Evolutionary conservation across 345 rosid species (phyloP), one percentile per base, ranked within the genome.

Genomic region (Eucalyptus tenuipes): DNA sequence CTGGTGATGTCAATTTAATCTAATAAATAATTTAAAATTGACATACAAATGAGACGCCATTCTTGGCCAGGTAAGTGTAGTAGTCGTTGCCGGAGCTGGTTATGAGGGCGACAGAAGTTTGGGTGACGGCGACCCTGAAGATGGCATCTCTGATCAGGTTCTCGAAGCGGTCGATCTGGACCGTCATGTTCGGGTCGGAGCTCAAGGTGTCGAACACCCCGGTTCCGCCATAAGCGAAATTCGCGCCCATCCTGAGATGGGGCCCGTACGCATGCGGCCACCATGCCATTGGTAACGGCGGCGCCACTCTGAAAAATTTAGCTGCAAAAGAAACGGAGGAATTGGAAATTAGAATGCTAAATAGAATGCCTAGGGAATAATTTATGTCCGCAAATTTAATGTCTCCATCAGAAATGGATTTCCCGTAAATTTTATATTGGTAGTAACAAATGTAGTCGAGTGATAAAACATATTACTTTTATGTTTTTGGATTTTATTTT

Each of bases 221-320:
- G 6, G 92, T 91, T 2, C 93, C 94, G 29, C 94, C 93, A 33
- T 89, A 91, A 27, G 94, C 94, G 45, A 91, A 91, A 66, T 92
- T 92, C 88, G 91, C 90, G 49, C 94, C 92, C 49, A 47, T 8
- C 47, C 15, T 75, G 14, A 37, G 14, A 40, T 75, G 82, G 7
- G 8, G 8, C 47, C 15, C 45, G 47, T 18, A 2, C 15, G 27
- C 13, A 18, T 8, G 14, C 8, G 82, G 47, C 45, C 45, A 37
- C 47, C 82, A 3, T 75, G 12, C 27, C 13, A 18, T 20, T 3
- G 89, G 42, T 49, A 49, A 16, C 5, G 89, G 89, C 7, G 68
- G 49, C 49, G 11, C 11, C 52, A 88, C 20, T 13, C 86, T 22
- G 24, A 88, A 37, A 50, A 17, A 88, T 57, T n/a, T 52, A 25